phyloP scores from a whole-genome alignment of 345 rosid genomes.

The Pistacia vera region DNA sequence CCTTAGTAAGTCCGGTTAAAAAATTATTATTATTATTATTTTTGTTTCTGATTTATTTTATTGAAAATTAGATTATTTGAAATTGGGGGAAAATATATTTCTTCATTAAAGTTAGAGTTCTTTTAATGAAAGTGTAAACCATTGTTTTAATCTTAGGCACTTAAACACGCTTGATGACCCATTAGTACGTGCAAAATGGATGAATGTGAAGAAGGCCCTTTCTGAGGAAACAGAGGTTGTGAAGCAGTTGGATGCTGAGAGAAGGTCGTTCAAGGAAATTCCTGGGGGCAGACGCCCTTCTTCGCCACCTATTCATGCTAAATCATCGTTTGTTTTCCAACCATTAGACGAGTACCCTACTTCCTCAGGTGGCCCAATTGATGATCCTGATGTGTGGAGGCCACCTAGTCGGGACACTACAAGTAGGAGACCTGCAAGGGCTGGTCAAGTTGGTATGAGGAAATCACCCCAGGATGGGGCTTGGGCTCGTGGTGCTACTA shows the following conservation, averaged over 20 bases:
- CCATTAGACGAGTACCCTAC: constrained; percentile 96
- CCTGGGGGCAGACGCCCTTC: constrained; percentile 74
- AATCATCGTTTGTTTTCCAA: constrained; percentile 90
- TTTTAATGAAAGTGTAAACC: not conserved
- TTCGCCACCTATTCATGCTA: constrained; percentile 85
- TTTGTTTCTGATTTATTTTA: too few relatives aligned
- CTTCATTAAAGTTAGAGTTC: not conserved
- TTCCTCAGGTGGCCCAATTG: constrained; percentile 81
- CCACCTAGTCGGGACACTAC: constrained; percentile 89
- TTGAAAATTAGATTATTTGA: not conserved
- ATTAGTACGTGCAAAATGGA: constrained; percentile 85
- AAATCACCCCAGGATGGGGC: constrained; percentile 93
- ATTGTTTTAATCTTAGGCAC: constrained; percentile 50
- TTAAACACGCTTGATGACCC: constrained; percentile 82
- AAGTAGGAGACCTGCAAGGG: constrained; percentile 74
- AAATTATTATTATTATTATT: not conserved
- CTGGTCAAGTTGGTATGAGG: constrained; percentile 75
- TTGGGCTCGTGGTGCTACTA: constrained; percentile 80
- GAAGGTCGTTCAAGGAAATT: constrained; percentile 87
- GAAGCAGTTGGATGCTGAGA: constrained; percentile 90
- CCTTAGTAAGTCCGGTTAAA: not conserved
- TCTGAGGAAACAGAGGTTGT: constrained; percentile 92
- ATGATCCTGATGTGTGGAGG: constrained; percentile 99
- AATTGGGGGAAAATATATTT: not conserved
- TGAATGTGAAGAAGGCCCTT: constrained; percentile 87